Conservation (phyloP, 2,329 filamentous ascomycete genomes). For the Diplodia corticola region DNA sequence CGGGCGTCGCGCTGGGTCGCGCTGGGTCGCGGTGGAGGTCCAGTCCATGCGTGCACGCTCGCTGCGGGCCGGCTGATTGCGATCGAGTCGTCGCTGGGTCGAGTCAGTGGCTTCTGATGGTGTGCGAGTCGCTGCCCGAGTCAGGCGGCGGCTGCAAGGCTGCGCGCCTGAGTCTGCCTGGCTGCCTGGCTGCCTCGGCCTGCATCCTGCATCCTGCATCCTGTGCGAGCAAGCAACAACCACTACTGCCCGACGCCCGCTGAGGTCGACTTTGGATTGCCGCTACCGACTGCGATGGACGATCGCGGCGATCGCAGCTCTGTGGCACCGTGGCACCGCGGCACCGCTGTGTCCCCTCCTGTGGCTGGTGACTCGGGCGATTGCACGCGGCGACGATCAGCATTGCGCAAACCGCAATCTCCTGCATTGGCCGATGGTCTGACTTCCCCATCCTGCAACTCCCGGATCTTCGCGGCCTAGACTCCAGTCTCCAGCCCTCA, state of each 20-base stretch:
- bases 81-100: neutral
- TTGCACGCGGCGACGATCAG: neutral
- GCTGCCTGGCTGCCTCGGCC: neutral
- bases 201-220: too few relatives aligned
- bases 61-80: neutral
- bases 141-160: neutral
- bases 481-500: neutral
- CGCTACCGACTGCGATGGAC: neutral
- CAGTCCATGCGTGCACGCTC: neutral
- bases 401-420: neutral
- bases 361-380: conserved; percentile 1
- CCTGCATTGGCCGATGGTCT: neutral
- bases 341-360: neutral
- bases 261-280: conserved; percentile 6
- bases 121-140: neutral
- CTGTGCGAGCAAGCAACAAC: neutral
- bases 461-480: neutral
- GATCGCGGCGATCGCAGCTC: conserved; percentile 15
- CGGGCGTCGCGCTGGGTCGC: too few relatives aligned
- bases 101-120: neutral
- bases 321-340: neutral
- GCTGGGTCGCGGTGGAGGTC: too few relatives aligned
- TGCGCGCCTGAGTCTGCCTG: neutral
- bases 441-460: neutral
- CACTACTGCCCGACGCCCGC: neutral